phyloP scores from a whole-genome alignment of 179 eudicot species.

The Patellifolia procumbens region DNA sequence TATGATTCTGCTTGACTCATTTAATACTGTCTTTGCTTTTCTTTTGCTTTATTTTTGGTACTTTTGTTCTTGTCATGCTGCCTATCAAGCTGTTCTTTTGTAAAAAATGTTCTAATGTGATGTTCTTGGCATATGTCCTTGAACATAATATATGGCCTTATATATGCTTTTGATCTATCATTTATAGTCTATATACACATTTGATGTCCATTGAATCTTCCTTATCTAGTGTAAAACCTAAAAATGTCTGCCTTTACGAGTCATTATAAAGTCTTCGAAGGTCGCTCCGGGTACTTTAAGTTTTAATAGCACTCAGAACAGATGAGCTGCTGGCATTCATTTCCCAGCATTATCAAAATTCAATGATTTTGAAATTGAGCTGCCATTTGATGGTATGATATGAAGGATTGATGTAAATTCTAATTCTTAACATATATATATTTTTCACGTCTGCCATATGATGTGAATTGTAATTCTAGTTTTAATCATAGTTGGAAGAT shows the following conservation, averaged over 20 bases:
- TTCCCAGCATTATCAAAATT: background rate
- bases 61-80: background rate
- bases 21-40: too few relatives aligned
- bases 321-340: background rate
- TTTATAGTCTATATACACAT: background rate
- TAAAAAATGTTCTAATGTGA: background rate
- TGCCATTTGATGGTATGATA: background rate
- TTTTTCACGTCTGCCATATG: too few relatives aligned
- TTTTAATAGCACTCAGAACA: background rate
- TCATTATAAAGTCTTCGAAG: background rate
- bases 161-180: slow-evolving; percentile 4
- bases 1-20: too few relatives aligned
- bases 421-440: too few relatives aligned
- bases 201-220: background rate
- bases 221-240: background rate
- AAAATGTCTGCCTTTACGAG: background rate
- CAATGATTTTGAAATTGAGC: background rate
- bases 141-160: background rate
- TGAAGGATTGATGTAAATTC: too few relatives aligned
- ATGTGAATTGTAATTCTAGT: too few relatives aligned
- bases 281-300: background rate
- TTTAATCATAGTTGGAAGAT: too few relatives aligned
- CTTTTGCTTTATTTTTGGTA: background rate
- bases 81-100: background rate
- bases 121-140: background rate